Evolutionary conservation across 306 rosid species (phyloP).

Genomic region (Inga oerstediana): DNA sequence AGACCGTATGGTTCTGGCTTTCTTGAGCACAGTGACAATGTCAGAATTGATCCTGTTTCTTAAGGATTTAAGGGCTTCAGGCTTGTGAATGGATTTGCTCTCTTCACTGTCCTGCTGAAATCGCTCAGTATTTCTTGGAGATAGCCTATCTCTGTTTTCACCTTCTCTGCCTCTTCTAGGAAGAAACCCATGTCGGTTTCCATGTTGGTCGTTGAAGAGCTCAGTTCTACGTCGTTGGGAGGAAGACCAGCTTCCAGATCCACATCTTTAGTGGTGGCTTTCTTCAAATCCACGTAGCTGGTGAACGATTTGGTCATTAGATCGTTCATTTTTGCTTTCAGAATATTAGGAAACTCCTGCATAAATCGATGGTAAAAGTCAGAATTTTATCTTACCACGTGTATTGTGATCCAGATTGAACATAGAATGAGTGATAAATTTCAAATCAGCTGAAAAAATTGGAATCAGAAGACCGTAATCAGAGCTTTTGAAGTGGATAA

Average conservation of each 20-base stretch:
- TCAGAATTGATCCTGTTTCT: slow-evolving; percentile 56
- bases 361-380: not conserved
- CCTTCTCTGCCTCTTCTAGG: slow-evolving; percentile 81
- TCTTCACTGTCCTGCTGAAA: slow-evolving; percentile 77
- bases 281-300: slow-evolving; percentile 79
- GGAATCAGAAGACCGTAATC: not conserved
- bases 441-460: not conserved
- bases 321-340: slow-evolving; percentile 61
- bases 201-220: slow-evolving; percentile 41
- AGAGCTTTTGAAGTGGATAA: not conserved
- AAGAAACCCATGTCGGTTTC: slow-evolving; percentile 66
- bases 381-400: not conserved
- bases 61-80: slow-evolving; percentile 62
- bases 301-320: slow-evolving; percentile 91
- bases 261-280: slow-evolving; percentile 73
- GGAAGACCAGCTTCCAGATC: slow-evolving; percentile 71
- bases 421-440: not conserved
- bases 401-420: not conserved
- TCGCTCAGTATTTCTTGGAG: slow-evolving; percentile 49
- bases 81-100: slow-evolving; percentile 66
- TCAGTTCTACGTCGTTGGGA: slow-evolving; percentile 39
- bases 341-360: not conserved
- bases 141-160: slow-evolving; percentile 59
- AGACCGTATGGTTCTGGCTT: slow-evolving; percentile 51
- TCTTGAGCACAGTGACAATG: slow-evolving; percentile 58